Evolutionary conservation across 2,329 filamentous ascomycete genomes (phyloP), one percentile per base, ranked within the genome.

Genomic region (Colletotrichum tanaceti): DNA sequence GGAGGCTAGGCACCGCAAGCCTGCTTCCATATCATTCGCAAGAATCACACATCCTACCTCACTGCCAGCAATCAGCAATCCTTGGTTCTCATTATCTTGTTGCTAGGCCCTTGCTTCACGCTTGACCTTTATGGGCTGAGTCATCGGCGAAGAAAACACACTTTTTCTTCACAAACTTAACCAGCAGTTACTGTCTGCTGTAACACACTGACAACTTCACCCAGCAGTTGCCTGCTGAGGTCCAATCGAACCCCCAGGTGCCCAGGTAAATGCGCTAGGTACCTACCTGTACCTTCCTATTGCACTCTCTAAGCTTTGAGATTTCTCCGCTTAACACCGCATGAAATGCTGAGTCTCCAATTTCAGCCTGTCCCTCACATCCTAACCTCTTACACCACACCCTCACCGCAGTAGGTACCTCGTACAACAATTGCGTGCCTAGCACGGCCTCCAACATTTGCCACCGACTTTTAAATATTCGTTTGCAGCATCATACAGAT

Each of bases 391-490:
- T 28, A 32, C 22, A 43, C 18, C 22, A 10, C 18, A 13, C 5
- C 22, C 22, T n/a, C 18, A 41, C 52, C 24, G n/a, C 35, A 24
- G 5, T 46, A 20, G n/a, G n/a, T n/a, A n/a, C n/a, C n/a, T n/a
- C n/a, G n/a, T n/a, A n/a, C n/a, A n/a, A n/a, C n/a, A n/a, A n/a
- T 46, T 28, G 22, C 43, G 43, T 58, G 39, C 22, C 43, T 20
- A 58, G n/a, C 55, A 57, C 55, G 62, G 61, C 65, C 54, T 68
- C 65, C 65, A 9, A 49, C 61, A 50, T 65, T 9, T 7, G 28
- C 35, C 43, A 16, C 10, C 54, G 11, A 35, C 43, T 3, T 47
- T 22, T n/a, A n/a, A 22, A 1, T 38, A n/a, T 20, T 28, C 14
- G 35, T 52, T 52, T 60, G 20, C n/a, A 38, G 43, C 3, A 18